A percentile compares a stretch with the other conserved stretches of the same genome.
phyloP scores from a whole-genome alignment of 345 rosid genomes.

The Punica granatum region DNA sequence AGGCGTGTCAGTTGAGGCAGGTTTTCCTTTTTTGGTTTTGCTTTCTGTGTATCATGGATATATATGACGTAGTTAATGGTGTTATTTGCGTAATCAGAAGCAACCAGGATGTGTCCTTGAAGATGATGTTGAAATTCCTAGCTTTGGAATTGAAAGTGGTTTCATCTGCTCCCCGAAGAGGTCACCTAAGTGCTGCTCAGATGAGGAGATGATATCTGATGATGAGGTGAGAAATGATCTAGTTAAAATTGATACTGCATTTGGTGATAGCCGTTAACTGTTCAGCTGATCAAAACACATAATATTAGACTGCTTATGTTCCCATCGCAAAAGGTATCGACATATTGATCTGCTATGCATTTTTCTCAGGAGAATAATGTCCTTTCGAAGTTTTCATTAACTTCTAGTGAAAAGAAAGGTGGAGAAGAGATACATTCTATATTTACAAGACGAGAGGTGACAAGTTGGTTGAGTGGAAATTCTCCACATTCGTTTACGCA shows the following conservation, averaged over 20 bases:
- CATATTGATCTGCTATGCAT: neutral
- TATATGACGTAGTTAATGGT: constrained; percentile 4
- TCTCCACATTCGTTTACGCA: constrained; percentile 22
- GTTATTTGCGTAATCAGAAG: constrained; percentile 18
- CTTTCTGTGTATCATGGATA: neutral
- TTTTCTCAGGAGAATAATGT: neutral
- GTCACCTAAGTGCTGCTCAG: constrained; percentile 16
- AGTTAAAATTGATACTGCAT: neutral
- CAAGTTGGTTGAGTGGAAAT: constrained; percentile 10
- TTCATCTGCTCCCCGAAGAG: constrained; percentile 16
- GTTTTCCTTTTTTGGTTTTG: neutral
- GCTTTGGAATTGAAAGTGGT: constrained; percentile 36
- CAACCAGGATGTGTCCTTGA: constrained; percentile 18
- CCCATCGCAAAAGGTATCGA: neutral
- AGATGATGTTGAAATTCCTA: constrained; percentile 54
- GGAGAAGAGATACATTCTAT: neutral
- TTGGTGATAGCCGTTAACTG: neutral
- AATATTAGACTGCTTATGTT: neutral
- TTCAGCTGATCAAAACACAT: neutral
- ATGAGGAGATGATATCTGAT: constrained; percentile 31
- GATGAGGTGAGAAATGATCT: constrained; percentile 28
- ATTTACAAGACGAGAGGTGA: neutral
- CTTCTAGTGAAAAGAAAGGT: neutral
- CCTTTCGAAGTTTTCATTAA: neutral
- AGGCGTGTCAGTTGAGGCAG: constrained; percentile 4